Base-by-base conservation (phyloP, 306 rosid species). In the Lathyrus aphaca region DNA sequence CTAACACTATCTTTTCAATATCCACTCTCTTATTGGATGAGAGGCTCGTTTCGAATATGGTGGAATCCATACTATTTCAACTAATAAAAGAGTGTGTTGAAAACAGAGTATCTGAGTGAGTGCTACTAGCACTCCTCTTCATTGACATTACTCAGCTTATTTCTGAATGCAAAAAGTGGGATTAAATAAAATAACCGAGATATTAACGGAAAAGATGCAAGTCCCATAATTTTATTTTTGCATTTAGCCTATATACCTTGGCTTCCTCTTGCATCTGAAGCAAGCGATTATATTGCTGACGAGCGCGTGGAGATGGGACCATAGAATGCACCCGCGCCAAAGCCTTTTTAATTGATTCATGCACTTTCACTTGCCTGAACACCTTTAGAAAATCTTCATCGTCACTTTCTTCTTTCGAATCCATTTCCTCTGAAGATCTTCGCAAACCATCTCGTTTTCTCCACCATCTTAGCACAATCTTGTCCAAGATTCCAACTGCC, bases 401-500 rank as follows among this genome's bases (percentile, higher is more conserved):
- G 30, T 86, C 96, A 78, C 77, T 81, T 50, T 84, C 94, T 49
- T 78, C 87, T 27, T 68, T 66, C 15, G 80, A 18, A 11, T 82
- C 66, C 53, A 69, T 58, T 53, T 84, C 95, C 14, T 72, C 77
- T 19, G 77, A 82, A 64, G 86, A 86, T 38, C 91, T 86, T 58
- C 81, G 85, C 77, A 95, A 80, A 76, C 99, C 99, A 50, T 45
- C 73, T 63, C 96, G 88, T 83, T 82, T 95, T 77, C 97, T 82
- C 56, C 88, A 74, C 99, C 99, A 95, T 37, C 99, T 80, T 10
- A 95, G 88, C 64, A 95, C 92, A 70, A 82, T 95, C 86, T 91
- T 95, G 69, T 95, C 96, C 68, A 80, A 80, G 72, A 95, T 74
- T 75, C 96, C 87, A 78, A 91, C 99, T 1, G 91, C 97, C 99